phyloP scores from a whole-genome alignment of 2,329 filamentous ascomycete genomes.

The Torrubiella hemipterigena region DNA sequence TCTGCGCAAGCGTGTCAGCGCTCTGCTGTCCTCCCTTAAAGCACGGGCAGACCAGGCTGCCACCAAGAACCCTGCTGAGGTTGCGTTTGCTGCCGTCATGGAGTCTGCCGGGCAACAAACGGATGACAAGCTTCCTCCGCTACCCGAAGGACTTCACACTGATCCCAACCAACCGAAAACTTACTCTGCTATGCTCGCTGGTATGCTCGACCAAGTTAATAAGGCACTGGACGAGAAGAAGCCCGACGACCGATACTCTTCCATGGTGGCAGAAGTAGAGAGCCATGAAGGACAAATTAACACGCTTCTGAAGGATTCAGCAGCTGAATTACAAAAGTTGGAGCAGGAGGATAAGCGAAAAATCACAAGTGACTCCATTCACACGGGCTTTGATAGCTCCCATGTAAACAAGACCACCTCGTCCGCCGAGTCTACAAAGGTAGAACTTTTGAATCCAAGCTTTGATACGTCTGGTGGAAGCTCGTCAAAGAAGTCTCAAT shows the following conservation, averaged over 20 bases:
- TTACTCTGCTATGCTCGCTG: constrained; percentile 97
- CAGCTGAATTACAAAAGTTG: constrained; percentile 63
- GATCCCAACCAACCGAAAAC: constrained; percentile 64
- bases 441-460: constrained; percentile 69
- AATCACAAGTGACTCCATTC: constrained; percentile 85
- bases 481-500: constrained; percentile 3
- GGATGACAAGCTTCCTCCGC: constrained; percentile 61
- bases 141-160: constrained; percentile 69
- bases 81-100: constrained; percentile 83
- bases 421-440: constrained; percentile 31
- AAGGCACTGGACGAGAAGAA: constrained; percentile 68
- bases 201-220: constrained; percentile 88
- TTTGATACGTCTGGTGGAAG: constrained; percentile 12
- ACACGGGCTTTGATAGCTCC: constrained; percentile 84
- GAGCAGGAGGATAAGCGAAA: constrained; percentile 78
- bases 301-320: constrained; percentile 63
- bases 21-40: constrained; percentile 62
- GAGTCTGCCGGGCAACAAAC: constrained; percentile 62
- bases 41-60: constrained; percentile 58
- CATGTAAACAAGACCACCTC: constrained; percentile 54
- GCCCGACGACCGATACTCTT: constrained; percentile 53
- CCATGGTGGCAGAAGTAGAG: constrained; percentile 68
- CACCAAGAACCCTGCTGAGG: constrained; percentile 58
- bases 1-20: constrained; percentile 71
- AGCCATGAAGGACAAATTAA: constrained; percentile 68